Evolutionary conservation across 768 basidiomycete genomes (phyloP), one percentile per base, ranked within the genome.

Genomic region (Xanthoconium purpureum): DNA sequence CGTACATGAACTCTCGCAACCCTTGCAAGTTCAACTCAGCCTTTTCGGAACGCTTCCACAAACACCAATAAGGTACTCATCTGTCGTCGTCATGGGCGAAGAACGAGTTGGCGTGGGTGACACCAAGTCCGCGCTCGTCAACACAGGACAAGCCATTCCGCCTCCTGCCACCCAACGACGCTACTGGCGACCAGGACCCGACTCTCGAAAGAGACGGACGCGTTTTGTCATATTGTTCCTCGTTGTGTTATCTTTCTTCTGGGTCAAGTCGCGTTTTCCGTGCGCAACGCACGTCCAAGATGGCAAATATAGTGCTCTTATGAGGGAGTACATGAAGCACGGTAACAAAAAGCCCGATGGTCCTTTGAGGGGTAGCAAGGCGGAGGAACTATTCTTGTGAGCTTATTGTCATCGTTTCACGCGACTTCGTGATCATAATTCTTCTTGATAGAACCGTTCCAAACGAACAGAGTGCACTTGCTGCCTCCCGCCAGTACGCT

Each of bases 401-500:
- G 79, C 52, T 8, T 48, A 35, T 50, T 36, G 29, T 9, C 24
- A 14, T 52, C 8, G 7, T 36, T 35, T 33, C 9, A 3, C 4
- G 28, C 45, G 28, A 29, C 12, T 24, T 24, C 24, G 24, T 24
- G 24, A 24, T 24, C 24, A 24, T 24, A 24, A 24, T 24, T 43
- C 12, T 36, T 49, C 33, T 50, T 13, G 17, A 20, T 38, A 84
- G 84, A 65, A 73, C 79, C 11, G 71, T 85, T 35, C 84, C 84
- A 1, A 74, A 81, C 54, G 71, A 75, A 39, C 74, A 73, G 35
- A 82, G 76, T 56, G 82, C 83, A 11, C 67, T 78, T 30, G 69
- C 70, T 30, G 75, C 83, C 0, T 85, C 84, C 28, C 79, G 80
- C 54, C 71, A 68, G 45, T 85, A 76, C 56, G 74, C 84, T 10